Conservation (phyloP, 179 eudicot species). For the Silene coronaria region DNA sequence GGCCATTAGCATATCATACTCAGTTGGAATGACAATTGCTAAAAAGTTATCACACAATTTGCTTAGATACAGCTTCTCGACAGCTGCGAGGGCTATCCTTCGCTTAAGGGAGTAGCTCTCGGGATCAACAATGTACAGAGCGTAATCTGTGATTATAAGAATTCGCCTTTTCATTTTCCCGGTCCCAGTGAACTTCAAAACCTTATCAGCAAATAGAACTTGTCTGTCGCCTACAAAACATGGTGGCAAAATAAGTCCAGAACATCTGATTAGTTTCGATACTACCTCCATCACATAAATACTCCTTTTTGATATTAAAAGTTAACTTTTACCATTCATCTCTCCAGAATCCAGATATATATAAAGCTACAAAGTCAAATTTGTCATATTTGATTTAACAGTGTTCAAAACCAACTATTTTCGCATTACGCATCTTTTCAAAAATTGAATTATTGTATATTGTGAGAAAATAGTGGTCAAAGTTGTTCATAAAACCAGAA, state of each 20-base stretch:
- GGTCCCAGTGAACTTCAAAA: conserved; percentile 80
- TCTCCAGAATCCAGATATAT: no score
- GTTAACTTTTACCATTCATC: no score
- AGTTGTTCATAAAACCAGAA: background rate
- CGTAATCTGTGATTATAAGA: conserved; percentile 71
- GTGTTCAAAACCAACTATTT: no score
- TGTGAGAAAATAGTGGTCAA: no score
- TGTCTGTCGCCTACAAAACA: conserved; percentile 62
- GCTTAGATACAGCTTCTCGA: conserved; percentile 80
- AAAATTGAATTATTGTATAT: no score
- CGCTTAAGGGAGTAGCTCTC: conserved; percentile 65
- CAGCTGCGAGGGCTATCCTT: conserved; percentile 78
- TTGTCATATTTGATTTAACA: no score
- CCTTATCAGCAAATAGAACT: conserved; percentile 77
- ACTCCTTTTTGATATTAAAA: no score
- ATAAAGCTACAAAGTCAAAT: no score
- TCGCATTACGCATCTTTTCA: no score
- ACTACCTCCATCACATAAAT: background rate
- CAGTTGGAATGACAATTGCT: conserved; percentile 77
- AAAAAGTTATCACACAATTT: conserved; percentile 75
- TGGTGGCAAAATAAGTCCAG: background rate
- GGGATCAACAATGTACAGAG: conserved; percentile 78
- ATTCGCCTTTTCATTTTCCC: conserved; percentile 80
- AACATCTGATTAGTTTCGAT: background rate
- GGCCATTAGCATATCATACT: conserved; percentile 88